Evolutionary conservation across 441 rosid species (phyloP).

Genomic region (Cnidoscolus chayamansa): DNA sequence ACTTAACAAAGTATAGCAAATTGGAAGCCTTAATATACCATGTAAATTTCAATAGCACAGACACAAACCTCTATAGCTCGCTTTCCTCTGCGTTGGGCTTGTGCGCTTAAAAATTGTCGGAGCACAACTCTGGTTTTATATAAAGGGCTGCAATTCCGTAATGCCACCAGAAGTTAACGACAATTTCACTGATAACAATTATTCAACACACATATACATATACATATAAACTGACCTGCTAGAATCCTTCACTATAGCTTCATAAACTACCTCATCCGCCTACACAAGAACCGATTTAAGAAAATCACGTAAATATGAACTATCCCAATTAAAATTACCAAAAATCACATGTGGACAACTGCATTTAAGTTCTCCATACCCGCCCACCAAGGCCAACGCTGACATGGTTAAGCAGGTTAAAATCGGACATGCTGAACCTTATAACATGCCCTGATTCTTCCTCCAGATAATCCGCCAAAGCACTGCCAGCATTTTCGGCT

Average conservation of each 20-base stretch:
- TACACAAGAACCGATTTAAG: constrained; percentile 25
- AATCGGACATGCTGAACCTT: constrained; percentile 77
- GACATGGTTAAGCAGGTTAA: constrained; percentile 66
- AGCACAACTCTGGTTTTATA: constrained; percentile 78
- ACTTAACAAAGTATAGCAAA: constrained; percentile 7
- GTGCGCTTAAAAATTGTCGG: constrained; percentile 58
- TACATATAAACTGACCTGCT: constrained; percentile 50
- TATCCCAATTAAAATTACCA: neutral
- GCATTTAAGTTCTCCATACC: constrained; percentile 38
- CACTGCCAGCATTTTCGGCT: constrained; percentile 30
- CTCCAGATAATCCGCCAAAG: constrained; percentile 28
- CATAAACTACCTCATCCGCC: constrained; percentile 85
- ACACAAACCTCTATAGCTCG: constrained; percentile 77
- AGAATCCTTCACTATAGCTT: constrained; percentile 70
- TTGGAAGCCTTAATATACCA: neutral
- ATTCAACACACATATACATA: neutral
- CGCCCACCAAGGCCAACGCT: constrained; percentile 85
- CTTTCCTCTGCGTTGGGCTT: constrained; percentile 84
- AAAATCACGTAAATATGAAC: neutral
- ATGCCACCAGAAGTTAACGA: constrained; percentile 32
- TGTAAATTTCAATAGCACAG: neutral
- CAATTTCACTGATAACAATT: neutral
- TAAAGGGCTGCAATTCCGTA: constrained; percentile 67
- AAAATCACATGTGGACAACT: neutral
- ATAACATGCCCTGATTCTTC: constrained; percentile 52